These are phyloP conservation scores for Nidula microcarpa DNA, from an alignment of 768 basidiomycete genomes.

Conservation along the genomic window DNA sequence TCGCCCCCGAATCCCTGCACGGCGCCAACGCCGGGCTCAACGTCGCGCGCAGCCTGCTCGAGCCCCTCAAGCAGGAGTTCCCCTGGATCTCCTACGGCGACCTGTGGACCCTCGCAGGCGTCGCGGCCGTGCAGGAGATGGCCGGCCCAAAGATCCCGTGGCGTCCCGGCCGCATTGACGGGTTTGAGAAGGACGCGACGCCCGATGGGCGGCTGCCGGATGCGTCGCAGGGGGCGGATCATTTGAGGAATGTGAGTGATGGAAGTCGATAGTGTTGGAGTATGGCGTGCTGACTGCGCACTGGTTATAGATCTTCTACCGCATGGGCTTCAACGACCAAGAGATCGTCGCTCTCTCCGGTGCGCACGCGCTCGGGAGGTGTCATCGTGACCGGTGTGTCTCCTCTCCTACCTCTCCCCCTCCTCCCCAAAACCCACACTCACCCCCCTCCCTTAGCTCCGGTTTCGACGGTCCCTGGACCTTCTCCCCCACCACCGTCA, in stretches of 20 bases:
- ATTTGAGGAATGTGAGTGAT: conserved; percentile 54
- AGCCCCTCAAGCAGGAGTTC: conserved; percentile 83
- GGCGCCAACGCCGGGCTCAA: conserved; percentile 81
- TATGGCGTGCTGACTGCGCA: too few relatives aligned
- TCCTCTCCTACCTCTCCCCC: too few relatives aligned
- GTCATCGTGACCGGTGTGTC: conserved; percentile 61
- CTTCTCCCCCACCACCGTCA: conserved; percentile 85
- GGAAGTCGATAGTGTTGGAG: too few relatives aligned
- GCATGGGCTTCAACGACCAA: conserved; percentile 97
- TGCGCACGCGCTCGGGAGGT: conserved; percentile 94
- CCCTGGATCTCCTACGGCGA: conserved; percentile 96
- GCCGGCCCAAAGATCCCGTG: conserved; percentile 91
- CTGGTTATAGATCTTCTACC: conserved; percentile 61
- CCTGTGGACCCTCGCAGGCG: conserved; percentile 94
- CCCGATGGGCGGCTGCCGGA: conserved; percentile 92
- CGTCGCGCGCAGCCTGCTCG: conserved; percentile 79
- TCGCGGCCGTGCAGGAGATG: conserved; percentile 90
- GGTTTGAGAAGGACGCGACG: conserved; percentile 66
- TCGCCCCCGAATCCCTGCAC: conserved; percentile 83
- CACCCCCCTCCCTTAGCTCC: conserved; percentile 32
- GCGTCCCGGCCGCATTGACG: conserved; percentile 92
- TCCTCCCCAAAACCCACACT: too few relatives aligned
- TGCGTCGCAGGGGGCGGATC: conserved; percentile 77
- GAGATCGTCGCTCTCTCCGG: conserved; percentile 96
- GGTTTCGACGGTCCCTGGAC: conserved; percentile 94